Base-by-base conservation (phyloP, 2,329 filamentous ascomycete genomes). In the Colletotrichum zoysiae region DNA sequence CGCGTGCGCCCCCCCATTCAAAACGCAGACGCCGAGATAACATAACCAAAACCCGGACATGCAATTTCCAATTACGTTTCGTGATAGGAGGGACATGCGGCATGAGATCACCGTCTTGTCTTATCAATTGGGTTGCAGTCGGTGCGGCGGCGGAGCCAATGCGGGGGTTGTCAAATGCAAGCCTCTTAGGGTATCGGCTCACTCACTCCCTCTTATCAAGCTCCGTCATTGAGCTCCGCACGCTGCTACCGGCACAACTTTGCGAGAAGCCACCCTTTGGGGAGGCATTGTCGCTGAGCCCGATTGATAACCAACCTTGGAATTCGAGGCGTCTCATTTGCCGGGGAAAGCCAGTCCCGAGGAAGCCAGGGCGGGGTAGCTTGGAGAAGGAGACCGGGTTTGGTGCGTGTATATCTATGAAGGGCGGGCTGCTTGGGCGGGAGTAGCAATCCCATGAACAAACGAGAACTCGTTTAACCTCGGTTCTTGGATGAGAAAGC, bases 61-160 rank as follows among this genome's bases (percentile, higher is more conserved):
- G 38, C 48, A 38, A 62, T 65, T 62, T 46, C 20, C 59, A 62
- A 73, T 74, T 73, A 74, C 73, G 73, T 71, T 74, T 74, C 51
- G 26, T 55, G 72, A 61, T 65, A 62, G 64, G 57, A 53, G 50
- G 50, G 18, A n/a, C 66, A 73, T 74, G 70, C 71, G 33, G 42
- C 60, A 66, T 71, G 71, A 72, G 60, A 63, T 71, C 73, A 74
- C 64, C 42, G 51, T 35, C 38, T n/a, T 20, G 53, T 58, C 71
- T 74, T 73, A 74, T 67, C 71, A 65, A 64, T 74, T 69, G 71
- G 55, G 30, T 57, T 61, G 57, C n/a, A 56, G 64, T n/a, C 42
- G 64, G 50, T 59, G 6, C 69, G 69, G 55, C 59, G 69, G 58
- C 60, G 64, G 58, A 68, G 33, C 68, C 44, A 58, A 64, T 60